Conservation (phyloP, 352 stramenopile genomes). For the Globisporangium sylvaticum region DNA sequence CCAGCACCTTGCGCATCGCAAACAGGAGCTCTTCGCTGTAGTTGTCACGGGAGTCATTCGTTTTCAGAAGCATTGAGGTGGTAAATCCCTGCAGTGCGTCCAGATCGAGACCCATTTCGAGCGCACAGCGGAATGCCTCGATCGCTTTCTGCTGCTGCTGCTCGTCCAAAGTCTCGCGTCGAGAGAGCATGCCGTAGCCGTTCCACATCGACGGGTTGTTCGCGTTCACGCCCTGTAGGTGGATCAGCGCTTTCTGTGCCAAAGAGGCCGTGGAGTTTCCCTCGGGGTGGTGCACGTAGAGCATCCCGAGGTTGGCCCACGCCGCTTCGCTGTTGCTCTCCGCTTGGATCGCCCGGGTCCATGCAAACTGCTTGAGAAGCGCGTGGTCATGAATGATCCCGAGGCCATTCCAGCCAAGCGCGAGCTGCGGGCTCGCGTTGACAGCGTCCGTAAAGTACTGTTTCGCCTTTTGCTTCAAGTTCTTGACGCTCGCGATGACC, state of each 20-base stretch:
- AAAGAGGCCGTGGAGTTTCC: conserved; percentile 28
- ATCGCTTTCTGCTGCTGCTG: conserved; percentile 46
- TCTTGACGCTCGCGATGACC: conserved; percentile 12
- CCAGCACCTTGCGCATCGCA: conserved; percentile 75
- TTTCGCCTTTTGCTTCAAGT: conserved; percentile 30
- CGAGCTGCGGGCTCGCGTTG: conserved; percentile 36
- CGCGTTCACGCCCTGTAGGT: conserved; percentile 76
- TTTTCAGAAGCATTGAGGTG: conserved; percentile 27
- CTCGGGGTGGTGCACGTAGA: conserved; percentile 59
- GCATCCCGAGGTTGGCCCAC: conserved; percentile 84
- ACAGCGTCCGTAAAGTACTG: conserved; percentile 50
- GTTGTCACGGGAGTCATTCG: conserved; percentile 12
- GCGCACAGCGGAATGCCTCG: conserved; percentile 73
- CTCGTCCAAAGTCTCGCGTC: conserved; percentile 26
- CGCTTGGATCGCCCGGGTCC: conserved; percentile 59
- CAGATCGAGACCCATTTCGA: conserved; percentile 68
- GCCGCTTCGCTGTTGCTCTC: conserved; percentile 52
- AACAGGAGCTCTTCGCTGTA: conserved; percentile 50
- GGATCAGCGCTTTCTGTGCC: conserved; percentile 75
- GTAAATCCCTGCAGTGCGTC: conserved; percentile 70
- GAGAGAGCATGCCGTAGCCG: conserved; percentile 76
- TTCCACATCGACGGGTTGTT: conserved; percentile 87
- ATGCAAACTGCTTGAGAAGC: conserved; percentile 79
- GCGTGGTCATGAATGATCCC: conserved; percentile 54
- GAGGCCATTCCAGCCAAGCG: conserved; percentile 76